Conservation (phyloP, 75 land plant genomes). For the Pinus tabuliformis region DNA sequence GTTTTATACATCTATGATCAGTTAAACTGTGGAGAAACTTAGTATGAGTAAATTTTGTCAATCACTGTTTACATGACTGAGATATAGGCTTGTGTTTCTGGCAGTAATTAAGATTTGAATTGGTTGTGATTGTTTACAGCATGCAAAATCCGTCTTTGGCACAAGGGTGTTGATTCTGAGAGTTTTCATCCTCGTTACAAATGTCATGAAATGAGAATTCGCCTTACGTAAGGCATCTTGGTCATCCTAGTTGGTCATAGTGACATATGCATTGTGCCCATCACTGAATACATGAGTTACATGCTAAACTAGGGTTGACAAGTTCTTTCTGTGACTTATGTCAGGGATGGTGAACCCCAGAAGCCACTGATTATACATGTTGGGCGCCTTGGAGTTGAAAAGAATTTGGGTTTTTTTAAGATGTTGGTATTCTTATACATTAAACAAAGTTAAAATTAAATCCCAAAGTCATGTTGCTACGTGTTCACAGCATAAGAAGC, state of each 20-base stretch:
- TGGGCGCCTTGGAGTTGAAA: slow-evolving; percentile 94
- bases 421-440: slow-evolving; percentile 31
- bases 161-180: slow-evolving; percentile 97
- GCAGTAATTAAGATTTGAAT: neutral
- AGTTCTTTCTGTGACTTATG: slow-evolving; percentile 4
- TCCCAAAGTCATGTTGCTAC: neutral
- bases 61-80: neutral
- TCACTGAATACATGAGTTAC: neutral
- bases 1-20: neutral
- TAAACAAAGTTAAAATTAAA: neutral
- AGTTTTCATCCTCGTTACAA: slow-evolving; percentile 88
- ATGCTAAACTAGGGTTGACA: neutral
- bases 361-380: slow-evolving; percentile 91
- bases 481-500: neutral
- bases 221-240: slow-evolving; percentile 51
- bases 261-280: neutral
- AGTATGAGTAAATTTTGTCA: neutral
- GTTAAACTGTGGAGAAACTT: neutral
- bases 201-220: slow-evolving; percentile 68
- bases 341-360: slow-evolving; percentile 80
- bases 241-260: neutral
- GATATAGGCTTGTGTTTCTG: neutral
- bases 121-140: slow-evolving; percentile 42
- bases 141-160: slow-evolving; percentile 93
- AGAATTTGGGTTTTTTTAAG: slow-evolving; percentile 90